Base-by-base conservation (phyloP, 2,329 filamentous ascomycete genomes). In the Aspergillus fischeri region DNA sequence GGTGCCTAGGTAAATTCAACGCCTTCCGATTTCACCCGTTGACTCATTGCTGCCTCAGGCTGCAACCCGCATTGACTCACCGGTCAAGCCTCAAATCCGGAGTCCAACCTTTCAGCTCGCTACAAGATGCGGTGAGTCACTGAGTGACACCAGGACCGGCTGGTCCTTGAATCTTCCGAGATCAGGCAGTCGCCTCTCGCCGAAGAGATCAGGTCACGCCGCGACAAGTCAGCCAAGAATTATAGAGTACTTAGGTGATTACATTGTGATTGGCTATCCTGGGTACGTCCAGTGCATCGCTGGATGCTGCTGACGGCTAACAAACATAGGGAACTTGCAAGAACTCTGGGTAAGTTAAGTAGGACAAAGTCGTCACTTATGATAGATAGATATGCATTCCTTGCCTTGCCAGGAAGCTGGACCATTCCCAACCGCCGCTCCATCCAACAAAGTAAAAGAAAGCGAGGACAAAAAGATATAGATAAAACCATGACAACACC, bases 401-500 rank as follows among this genome's bases (percentile, higher is more conserved):
- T 53, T 44, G 32, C 60, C 53, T 32, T 48, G 49, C 44, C n/a
- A 35, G 59, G 51, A 35, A 28, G 29, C 7, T 29, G 20, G 41
- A 44, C 49, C 32, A 20, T 53, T 51, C 49, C 49, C 49, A 48
- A 52, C 49, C 45, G 24, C 44, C 27, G 44, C 44, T 47, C 49
- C n/a, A 32, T 28, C 32, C 48, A 55, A 51, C 38, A 49, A 55
- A 56, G 55, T 55, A 44, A 57, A 54, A 38, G 60, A 49, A 56
- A 54, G 59, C 52, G 32, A 17, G 14, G 14, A 38, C 32, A 38
- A 57, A 45, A 62, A 45, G 51, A 55, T 25, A 55, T 51, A 53
- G 21, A 53, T 29, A 42, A 58, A 58, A 61, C 55, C 35, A 28
- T 48, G 60, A 63, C 57, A 56, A 66, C 55, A 63, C 62, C 69